These are phyloP conservation scores for Syzygium aqueum DNA, from an alignment of 345 rosid genomes.

Conservation along the genomic window DNA sequence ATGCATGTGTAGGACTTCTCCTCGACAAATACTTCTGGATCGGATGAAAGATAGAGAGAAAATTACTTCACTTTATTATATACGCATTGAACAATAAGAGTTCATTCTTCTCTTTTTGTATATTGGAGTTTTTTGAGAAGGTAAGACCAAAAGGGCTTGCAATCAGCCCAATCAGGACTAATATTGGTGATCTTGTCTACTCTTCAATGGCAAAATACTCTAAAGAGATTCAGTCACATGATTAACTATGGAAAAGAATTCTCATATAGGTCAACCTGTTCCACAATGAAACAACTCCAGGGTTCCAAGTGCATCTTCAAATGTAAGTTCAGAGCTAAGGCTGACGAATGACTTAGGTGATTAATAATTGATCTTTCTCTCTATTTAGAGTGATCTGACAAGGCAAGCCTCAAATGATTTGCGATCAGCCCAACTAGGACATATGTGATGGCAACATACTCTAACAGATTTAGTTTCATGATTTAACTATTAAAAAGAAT, in stretches of 20 bases:
- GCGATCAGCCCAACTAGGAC: not conserved
- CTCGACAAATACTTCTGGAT: slow-evolving; percentile 75
- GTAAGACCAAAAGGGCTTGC: not conserved
- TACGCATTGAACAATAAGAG: not conserved
- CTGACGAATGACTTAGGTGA: not conserved
- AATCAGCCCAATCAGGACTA: not conserved
- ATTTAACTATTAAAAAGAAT: not conserved
- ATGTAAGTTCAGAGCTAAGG: not conserved
- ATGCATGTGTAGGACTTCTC: slow-evolving; percentile 75
- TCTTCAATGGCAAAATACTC: not conserved
- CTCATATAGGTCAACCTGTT: not conserved
- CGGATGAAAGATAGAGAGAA: not conserved
- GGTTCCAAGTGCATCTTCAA: not conserved
- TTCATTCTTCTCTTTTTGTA: not conserved
- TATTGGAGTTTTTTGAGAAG: not conserved
- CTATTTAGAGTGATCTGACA: not conserved
- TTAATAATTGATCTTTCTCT: not conserved
- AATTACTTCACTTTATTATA: not conserved
- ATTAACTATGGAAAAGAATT: not conserved
- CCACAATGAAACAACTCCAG: not conserved
- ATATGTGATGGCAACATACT: not conserved
- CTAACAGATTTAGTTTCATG: not conserved
- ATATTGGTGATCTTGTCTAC: not conserved
- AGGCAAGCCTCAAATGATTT: not conserved
- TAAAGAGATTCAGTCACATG: not conserved